A percentile compares a stretch with the other conserved stretches of the same genome.
Conservation (phyloP, 179 eudicot genomes). For the Patellifolia procumbens region DNA sequence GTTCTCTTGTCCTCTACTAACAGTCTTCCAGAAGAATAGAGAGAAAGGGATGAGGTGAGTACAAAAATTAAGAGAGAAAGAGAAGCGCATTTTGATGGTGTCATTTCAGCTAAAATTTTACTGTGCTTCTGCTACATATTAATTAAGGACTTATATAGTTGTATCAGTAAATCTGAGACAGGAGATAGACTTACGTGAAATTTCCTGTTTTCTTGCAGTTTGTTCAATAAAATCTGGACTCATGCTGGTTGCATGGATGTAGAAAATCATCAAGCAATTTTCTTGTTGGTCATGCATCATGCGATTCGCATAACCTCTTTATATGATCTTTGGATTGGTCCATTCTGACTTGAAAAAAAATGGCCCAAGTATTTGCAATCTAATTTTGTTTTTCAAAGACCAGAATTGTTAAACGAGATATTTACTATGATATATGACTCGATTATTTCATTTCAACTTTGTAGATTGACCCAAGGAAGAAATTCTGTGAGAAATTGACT, state of each 20-base stretch:
- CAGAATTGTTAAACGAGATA: not conserved
- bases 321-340: too few species aligned
- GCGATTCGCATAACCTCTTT: conserved; percentile 9
- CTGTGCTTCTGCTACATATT: not conserved
- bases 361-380: not conserved
- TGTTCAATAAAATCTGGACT: conserved; percentile 17
- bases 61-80: conserved; percentile 16
- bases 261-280: conserved; percentile 14
- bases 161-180: not conserved
- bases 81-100: conserved; percentile 10
- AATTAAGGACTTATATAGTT: conserved; percentile 24
- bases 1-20: conserved; percentile 12
- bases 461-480: not conserved
- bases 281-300: conserved; percentile 22
- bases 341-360: not conserved
- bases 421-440: not conserved
- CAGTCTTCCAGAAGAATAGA: conserved; percentile 23
- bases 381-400: not conserved
- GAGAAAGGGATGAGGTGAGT: conserved; percentile 21
- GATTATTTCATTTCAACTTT: not conserved
- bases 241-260: conserved; percentile 24
- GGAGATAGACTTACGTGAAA: conserved; percentile 7
- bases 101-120: conserved; percentile 14
- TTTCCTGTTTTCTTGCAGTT: conserved; percentile 17
- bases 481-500: not conserved